phyloP scores from a whole-genome alignment of 2,329 filamentous ascomycete species.

The Curvularia eragrostidis region DNA sequence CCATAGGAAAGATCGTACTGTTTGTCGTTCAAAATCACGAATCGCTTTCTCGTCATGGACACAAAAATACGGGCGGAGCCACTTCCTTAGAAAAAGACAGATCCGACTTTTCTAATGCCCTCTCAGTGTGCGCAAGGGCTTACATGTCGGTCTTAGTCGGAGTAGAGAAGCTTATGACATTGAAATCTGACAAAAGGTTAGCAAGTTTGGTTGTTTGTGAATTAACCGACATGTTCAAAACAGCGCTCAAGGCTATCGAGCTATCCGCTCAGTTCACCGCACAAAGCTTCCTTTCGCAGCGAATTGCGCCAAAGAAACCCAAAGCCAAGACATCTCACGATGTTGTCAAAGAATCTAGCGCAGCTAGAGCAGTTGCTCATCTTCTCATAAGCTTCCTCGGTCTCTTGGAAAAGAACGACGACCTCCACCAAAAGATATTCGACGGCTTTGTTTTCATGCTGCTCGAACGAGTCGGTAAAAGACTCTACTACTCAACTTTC shows the following conservation, averaged over 20 bases:
- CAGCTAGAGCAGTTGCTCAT: constrained; percentile 39
- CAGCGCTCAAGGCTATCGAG: constrained; percentile 42
- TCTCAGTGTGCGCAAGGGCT: constrained; percentile 39
- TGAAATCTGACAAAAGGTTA: constrained; percentile 21
- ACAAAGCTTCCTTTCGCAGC: constrained; percentile 1
- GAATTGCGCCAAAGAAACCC: constrained; percentile 12
- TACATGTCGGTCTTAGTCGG: constrained; percentile 45
- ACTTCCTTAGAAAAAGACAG: constrained; percentile 31
- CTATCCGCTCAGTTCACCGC: constrained; percentile 34
- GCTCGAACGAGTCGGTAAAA: constrained; percentile 49
- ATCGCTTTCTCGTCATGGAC: constrained; percentile 24
- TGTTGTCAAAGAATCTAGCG: constrained; percentile 30
- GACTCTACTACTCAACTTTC: constrained; percentile 51
- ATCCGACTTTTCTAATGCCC: constrained; percentile 34
- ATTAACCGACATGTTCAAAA: constrained; percentile 49
- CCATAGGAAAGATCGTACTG: constrained; percentile 35
- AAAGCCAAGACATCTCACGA: constrained; percentile 13
- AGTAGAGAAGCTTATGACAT: constrained; percentile 28
- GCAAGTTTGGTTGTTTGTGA: constrained; percentile 39
- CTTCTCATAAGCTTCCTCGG: constrained; percentile 49
- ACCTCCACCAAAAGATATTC: constrained; percentile 50
- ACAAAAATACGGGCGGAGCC: constrained; percentile 8
- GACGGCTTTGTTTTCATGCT: constrained; percentile 54
- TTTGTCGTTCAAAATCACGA: constrained; percentile 30
- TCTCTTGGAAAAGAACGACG: constrained; percentile 45